Evolutionary conservation across 208 protist genomes (phyloP), one percentile per base, ranked within the genome.

Genomic region (Naegleria gruberi): DNA sequence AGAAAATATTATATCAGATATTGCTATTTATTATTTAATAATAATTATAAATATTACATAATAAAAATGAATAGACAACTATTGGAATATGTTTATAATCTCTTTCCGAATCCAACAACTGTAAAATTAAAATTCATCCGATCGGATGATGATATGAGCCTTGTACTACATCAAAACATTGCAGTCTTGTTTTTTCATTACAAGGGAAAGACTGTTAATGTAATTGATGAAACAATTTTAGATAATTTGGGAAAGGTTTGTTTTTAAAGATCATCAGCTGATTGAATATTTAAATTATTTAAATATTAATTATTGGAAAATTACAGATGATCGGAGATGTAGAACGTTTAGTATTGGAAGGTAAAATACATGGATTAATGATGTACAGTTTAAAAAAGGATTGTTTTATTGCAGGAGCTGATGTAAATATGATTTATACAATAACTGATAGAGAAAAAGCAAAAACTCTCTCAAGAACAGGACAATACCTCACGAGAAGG

Each of bases 401-500:
- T 42, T 34, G 23, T 51, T 87, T 87, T 87, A 41, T 87, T 15
- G 82, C 55, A 55, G 82, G 82, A 34, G 82, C 82, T 26, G 82
- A 87, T 40, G 44, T 87, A 30, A 34, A 45, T 41, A 45, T 40
- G 26, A n/a, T 87, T 47, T 87, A 87, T 34, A 34, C 41, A 1
- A 65, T 65, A 3, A 65, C 51, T 30, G 51, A 65, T 19, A 65
- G 51, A 4, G 8, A 37, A 55, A 57, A 45, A 55, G 82, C 43
- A 23, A 86, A 88, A 73, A 74, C 90, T 86, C 91, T 94, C 40
- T 89, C 92, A 41, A 89, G 89, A 57, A 87, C 65, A 5, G 95
- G 94, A 30, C 94, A 95, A 90, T 82, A 87, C 17, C 90, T 96
- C 34, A 95, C 96, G 92, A 93, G 94, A 89, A 93, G 94, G 73